Percentiles rank a stretch among this genome's conserved stretches.
Evolutionary conservation across 495 filamentous ascomycete genomes (phyloP).

Genomic region (Aspergillus conjunctus): DNA sequence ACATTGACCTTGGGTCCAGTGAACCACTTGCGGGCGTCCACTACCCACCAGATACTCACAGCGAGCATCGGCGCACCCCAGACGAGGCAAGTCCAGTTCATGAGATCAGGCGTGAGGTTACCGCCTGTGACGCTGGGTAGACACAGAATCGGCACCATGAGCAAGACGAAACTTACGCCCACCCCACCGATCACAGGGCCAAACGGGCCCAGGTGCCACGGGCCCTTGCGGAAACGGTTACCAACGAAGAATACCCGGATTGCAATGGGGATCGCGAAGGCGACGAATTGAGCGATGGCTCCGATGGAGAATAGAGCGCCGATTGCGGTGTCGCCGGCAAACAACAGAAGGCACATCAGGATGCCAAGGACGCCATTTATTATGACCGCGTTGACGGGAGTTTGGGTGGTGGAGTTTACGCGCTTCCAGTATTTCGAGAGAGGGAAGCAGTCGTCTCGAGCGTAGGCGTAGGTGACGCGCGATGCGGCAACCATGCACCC

Average conservation of each 20-base stretch:
- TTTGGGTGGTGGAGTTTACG: slow-evolving; percentile 67
- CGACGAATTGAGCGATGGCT: slow-evolving; percentile 72
- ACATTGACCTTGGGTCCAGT: slow-evolving; percentile 68
- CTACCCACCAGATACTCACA: slow-evolving; percentile 68
- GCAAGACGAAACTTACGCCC: slow-evolving; percentile 62
- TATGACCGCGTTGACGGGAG: slow-evolving; percentile 79
- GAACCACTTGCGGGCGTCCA: slow-evolving; percentile 75
- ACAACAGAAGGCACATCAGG: slow-evolving; percentile 66
- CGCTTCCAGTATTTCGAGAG: slow-evolving; percentile 63
- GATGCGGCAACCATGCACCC: slow-evolving; percentile 82
- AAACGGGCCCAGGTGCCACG: slow-evolving; percentile 71
- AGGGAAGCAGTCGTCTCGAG: slow-evolving; percentile 76
- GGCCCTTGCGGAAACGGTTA: slow-evolving; percentile 66
- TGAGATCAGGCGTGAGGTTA: slow-evolving; percentile 58
- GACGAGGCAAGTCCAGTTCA: slow-evolving; percentile 80
- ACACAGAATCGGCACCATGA: slow-evolving; percentile 78
- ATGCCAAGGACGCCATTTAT: slow-evolving; percentile 69
- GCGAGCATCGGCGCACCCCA: slow-evolving; percentile 69
- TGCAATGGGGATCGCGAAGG: slow-evolving; percentile 74
- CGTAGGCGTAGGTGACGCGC: slow-evolving; percentile 78
- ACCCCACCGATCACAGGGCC: slow-evolving; percentile 62
- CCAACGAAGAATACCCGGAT: slow-evolving; percentile 76
- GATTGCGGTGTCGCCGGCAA: slow-evolving; percentile 66
- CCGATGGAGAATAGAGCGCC: slow-evolving; percentile 78
- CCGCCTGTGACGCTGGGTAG: slow-evolving; percentile 61